Evolutionary conservation across 352 stramenopile species (phyloP).

Genomic region (Globisporangium nunn): DNA sequence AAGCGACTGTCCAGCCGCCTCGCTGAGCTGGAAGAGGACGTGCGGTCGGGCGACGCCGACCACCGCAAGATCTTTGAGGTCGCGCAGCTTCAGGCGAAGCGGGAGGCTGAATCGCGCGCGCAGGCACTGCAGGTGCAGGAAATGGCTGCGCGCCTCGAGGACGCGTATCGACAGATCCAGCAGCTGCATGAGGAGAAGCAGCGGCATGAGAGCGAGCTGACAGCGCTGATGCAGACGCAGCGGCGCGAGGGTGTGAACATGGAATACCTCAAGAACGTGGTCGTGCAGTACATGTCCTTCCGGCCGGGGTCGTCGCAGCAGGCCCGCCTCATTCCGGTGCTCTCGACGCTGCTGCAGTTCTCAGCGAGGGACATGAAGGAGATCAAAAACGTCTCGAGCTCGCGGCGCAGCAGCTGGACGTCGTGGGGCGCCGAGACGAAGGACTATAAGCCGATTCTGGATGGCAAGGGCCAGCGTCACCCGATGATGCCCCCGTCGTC

Average conservation of each 20-base stretch:
- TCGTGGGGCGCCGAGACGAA: conserved; percentile 47
- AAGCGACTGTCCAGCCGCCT: conserved; percentile 44
- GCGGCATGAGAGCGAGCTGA: conserved; percentile 60
- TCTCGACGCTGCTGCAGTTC: conserved; percentile 84
- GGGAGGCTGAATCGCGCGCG: conserved; percentile 56
- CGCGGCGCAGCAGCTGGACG: conserved; percentile 62
- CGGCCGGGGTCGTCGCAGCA: conserved; percentile 76
- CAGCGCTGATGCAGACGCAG: conserved; percentile 70
- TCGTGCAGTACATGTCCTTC: conserved; percentile 89
- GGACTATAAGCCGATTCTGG: conserved; percentile 66
- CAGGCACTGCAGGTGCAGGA: conserved; percentile 51
- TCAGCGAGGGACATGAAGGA: conserved; percentile 65
- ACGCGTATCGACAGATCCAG: conserved; percentile 38
- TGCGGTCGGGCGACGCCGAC: conserved; percentile 73
- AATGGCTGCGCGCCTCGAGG: conserved; percentile 34
- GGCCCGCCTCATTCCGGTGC: conserved; percentile 62
- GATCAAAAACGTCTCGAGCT: conserved; percentile 51
- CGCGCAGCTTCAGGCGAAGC: conserved; percentile 76
- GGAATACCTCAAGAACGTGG: conserved; percentile 89
- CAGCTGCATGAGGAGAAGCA: conserved; percentile 51
- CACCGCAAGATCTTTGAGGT: conserved; percentile 87
- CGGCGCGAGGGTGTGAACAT: conserved; percentile 84
- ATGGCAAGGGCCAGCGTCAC: conserved; percentile 22
- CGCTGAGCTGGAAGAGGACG: conserved; percentile 73
- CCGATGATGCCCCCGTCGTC: conserved; percentile 14